A percentile compares a stretch with the other conserved stretches of the same genome.
Evolutionary conservation across 2,329 filamentous ascomycete genomes (phyloP).

Genomic region (Capronia americana): DNA sequence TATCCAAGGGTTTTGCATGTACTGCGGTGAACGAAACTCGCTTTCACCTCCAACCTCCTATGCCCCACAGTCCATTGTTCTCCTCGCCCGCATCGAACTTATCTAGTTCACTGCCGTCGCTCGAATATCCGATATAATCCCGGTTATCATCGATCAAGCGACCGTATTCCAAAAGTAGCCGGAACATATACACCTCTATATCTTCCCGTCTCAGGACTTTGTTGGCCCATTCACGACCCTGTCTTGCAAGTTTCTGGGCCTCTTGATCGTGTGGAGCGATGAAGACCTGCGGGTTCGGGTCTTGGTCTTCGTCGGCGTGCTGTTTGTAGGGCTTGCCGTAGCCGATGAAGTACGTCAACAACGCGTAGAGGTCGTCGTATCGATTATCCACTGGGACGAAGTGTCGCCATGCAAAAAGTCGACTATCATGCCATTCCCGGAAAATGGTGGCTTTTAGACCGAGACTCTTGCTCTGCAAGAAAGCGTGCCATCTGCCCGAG

Average conservation of each 20-base stretch:
- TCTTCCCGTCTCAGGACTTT: conserved; percentile 55
- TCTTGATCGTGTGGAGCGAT: conserved; percentile 45
- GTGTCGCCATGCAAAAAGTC: conserved; percentile 59
- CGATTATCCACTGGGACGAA: conserved; percentile 61
- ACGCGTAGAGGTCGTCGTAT: conserved; percentile 57
- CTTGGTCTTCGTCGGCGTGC: conserved; percentile 26
- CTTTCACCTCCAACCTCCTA: conserved; percentile 30
- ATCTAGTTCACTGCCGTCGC: conserved; percentile 42
- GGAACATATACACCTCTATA: conserved; percentile 64
- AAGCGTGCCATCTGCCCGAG: conserved; percentile 51
- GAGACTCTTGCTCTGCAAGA: conserved; percentile 55
- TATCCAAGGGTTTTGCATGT: not conserved
- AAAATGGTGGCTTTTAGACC: conserved; percentile 62
- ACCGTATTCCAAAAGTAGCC: conserved; percentile 61
- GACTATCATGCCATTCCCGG: conserved; percentile 61
- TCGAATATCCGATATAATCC: conserved; percentile 63
- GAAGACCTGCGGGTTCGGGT: conserved; percentile 39
- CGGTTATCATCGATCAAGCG: conserved; percentile 70
- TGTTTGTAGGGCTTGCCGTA: conserved; percentile 37
- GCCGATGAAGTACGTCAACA: conserved; percentile 60
- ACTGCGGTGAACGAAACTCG: not conserved
- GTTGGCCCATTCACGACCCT: conserved; percentile 48
- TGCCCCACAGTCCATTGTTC: conserved; percentile 24
- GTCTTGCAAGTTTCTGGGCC: conserved; percentile 45
- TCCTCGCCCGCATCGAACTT: conserved; percentile 38